Percentiles rank a stretch among this genome's conserved stretches.
Conservation (phyloP, 2,329 filamentous ascomycete species). For the Colletotrichum destructivum region DNA sequence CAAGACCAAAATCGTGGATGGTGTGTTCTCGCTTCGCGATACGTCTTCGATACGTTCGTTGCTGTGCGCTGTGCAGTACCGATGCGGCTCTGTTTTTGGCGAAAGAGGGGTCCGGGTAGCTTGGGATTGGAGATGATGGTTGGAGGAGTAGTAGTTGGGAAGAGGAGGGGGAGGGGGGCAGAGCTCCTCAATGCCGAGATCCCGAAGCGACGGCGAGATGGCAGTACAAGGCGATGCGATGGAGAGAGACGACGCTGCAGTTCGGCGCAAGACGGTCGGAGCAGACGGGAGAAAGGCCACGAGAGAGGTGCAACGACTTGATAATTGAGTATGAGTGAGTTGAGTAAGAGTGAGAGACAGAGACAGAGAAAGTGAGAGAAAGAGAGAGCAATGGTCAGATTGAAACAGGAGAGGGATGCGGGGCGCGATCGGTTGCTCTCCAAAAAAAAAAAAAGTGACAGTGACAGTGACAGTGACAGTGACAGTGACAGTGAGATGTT, state of each 20-base stretch:
- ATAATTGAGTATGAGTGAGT: too few species aligned
- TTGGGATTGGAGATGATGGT: slow-evolving; percentile 3
- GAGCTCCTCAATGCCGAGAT: slow-evolving; percentile 28
- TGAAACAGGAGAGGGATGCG: slow-evolving; percentile 11
- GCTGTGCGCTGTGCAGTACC: not conserved
- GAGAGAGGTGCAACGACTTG: too few species aligned
- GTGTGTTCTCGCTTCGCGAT: not conserved
- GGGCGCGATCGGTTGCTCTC: not conserved
- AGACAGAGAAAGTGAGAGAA: not conserved
- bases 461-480: not conserved
- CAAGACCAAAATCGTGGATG: not conserved
- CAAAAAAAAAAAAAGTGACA: not conserved
- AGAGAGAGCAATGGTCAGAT: not conserved
- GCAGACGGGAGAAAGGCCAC: not conserved
- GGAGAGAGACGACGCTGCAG: not conserved
- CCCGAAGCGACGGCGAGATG: slow-evolving; percentile 25
- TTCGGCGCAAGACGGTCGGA: not conserved
- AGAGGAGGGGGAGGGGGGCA: not conserved
- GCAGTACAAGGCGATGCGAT: slow-evolving; percentile 7
- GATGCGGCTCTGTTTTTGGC: slow-evolving; percentile 12
- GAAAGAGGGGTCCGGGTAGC: slow-evolving; percentile 12
- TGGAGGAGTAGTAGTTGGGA: not conserved
- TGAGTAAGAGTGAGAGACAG: not conserved
- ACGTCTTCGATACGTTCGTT: not conserved
- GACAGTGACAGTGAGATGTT: not conserved